A percentile compares a stretch with the other conserved stretches of the same genome.
phyloP scores from a whole-genome alignment of 1,284 basidiomycete species.

The Paramarasmius palmivorus region DNA sequence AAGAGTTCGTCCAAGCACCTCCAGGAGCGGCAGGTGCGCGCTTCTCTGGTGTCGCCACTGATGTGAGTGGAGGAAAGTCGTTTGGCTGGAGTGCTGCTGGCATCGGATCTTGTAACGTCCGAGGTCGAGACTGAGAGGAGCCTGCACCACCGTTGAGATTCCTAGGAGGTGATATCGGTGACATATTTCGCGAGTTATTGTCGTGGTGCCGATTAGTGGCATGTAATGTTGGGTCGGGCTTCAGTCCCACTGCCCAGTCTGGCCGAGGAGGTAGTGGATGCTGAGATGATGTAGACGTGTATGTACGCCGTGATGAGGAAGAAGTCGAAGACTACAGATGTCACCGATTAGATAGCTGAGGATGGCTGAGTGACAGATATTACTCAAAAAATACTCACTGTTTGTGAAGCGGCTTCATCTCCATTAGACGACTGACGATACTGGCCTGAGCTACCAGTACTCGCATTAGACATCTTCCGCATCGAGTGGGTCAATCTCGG shows the following conservation, averaged over 20 bases:
- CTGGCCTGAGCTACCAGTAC: constrained; percentile 50
- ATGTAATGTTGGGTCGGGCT: constrained; percentile 65
- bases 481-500: constrained; percentile 56
- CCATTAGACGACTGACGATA: constrained; percentile 58
- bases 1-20: constrained; percentile 71
- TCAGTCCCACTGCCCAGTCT: constrained; percentile 83
- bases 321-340: constrained; percentile 72
- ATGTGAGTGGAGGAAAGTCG: constrained; percentile 72
- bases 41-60: constrained; percentile 47
- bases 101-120: constrained; percentile 26
- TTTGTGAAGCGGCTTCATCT: constrained; percentile 69
- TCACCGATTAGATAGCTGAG: constrained; percentile 33
- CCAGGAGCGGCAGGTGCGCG: constrained; percentile 41
- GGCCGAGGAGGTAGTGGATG: constrained; percentile 79
- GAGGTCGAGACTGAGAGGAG: constrained; percentile 5
- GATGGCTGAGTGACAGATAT: constrained; percentile 4
- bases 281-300: constrained; percentile 63
- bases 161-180: constrained; percentile 21
- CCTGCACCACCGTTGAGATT: constrained; percentile 14
- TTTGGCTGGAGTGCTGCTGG: constrained; percentile 52
- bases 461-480: constrained; percentile 52
- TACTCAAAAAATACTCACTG: constrained; percentile 53
- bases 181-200: constrained; percentile 18
- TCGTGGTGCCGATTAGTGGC: constrained; percentile 46
- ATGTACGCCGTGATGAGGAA: constrained; percentile 73